phyloP scores from a whole-genome alignment of 805 yeast species.

The Starmera dryadoides region DNA sequence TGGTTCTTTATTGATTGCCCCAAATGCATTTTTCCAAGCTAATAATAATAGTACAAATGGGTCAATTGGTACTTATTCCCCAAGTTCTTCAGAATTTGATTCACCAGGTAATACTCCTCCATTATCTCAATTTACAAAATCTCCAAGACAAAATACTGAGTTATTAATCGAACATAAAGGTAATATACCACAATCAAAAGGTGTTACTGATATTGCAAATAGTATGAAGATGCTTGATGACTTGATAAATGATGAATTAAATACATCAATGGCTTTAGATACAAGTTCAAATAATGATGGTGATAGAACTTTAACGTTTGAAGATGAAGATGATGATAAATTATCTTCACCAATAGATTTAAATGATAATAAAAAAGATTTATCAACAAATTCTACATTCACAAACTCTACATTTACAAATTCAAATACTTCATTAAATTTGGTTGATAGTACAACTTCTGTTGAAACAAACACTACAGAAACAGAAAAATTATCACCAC shows the following conservation, averaged over 20 bases:
- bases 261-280: conserved; percentile 8
- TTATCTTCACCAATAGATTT: conserved; percentile 17
- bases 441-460: conserved; percentile 9
- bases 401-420: conserved; percentile 18
- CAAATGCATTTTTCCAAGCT: conserved; percentile 22
- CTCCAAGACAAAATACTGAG: conserved; percentile 6
- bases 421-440: conserved; percentile 16
- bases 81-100: conserved; percentile 37
- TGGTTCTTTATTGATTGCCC: conserved; percentile 14
- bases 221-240: conserved; percentile 29
- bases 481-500: background rate
- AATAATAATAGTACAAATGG: conserved; percentile 25
- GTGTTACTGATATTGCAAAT: conserved; percentile 32
- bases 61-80: conserved; percentile 39
- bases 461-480: conserved; percentile 4
- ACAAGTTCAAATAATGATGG: conserved; percentile 6
- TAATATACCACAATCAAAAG: conserved; percentile 31
- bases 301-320: conserved; percentile 7
- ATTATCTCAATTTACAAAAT: conserved; percentile 9
- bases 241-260: conserved; percentile 19
- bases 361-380: conserved; percentile 7
- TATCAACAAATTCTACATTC: conserved; percentile 8
- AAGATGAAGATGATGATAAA: conserved; percentile 7
- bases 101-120: conserved; percentile 26
- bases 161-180: conserved; percentile 12